Evolutionary conservation across 2,329 filamentous ascomycete genomes (phyloP), one percentile per base, ranked within the genome.

Genomic region (Biscogniauxia mediterranea): DNA sequence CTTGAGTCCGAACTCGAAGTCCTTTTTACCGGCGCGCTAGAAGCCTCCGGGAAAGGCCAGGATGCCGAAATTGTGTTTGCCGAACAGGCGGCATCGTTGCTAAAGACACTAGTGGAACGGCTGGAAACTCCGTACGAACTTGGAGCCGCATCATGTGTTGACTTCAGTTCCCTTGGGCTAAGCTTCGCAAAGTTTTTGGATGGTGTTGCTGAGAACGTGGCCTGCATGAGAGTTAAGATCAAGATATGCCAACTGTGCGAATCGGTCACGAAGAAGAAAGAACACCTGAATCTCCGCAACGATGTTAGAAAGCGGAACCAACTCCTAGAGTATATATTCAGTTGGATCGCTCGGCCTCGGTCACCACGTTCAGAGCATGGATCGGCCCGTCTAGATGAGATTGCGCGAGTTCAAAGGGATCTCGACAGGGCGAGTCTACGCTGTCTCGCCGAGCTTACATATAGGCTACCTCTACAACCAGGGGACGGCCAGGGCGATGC

Each of bases 231-330:
- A 58, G 86, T 89, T 52, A 90, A 89, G 70, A 89, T 89, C 69
- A 87, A 88, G 67, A 85, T 89, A 50, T 90, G 88, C 68, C 86
- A 89, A 66, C 74, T 90, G 7, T 88, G 83, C 61, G 88, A 90
- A 66, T 82, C 83, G 3, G 83, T 90, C 38, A 87, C 83, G 13
- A 84, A 83, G 71, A 83, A 87, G 65, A 90, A 89, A 68, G 87
- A 90, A 68, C 83, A 89, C 56, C 75, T 90, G 51, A 90, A 89
- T 66, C 76, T 90, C 11, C 81, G 88, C 56, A 87, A 90, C 66
- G 88, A 90, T 70, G 85, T 90, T 49, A 83, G 86, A 26, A 88
- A 89, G 67, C 79, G 88, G 57, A 90, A 90, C 64, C 87, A 89
- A 68, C 77, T 90, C 15, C 77, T 90, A 11, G 87, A 89, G 70